Conservation (phyloP, 345 rosid species). For the Linum lewisii region DNA sequence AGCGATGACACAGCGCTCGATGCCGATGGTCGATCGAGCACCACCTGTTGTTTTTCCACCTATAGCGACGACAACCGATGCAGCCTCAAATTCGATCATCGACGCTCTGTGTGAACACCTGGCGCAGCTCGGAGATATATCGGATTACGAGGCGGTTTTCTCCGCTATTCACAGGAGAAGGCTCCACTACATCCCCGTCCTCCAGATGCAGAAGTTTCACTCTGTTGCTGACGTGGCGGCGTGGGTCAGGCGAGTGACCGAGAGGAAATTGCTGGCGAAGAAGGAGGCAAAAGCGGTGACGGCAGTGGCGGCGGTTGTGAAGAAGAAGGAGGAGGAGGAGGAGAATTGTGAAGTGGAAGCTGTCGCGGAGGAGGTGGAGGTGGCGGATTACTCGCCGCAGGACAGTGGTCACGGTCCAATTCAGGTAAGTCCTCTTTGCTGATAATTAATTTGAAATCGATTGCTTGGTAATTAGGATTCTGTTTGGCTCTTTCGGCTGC, state of each 20-base stretch:
- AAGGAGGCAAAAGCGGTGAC: no score
- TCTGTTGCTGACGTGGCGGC: slow-evolving; percentile 60
- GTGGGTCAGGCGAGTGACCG: slow-evolving; percentile 44
- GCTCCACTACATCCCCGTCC: slow-evolving; percentile 92
- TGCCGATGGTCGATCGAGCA: no score
- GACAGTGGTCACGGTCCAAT: no score
- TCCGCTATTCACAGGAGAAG: slow-evolving; percentile 79
- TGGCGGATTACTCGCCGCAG: no score
- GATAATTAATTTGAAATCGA: no score
- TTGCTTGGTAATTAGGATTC: no score
- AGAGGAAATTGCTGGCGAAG: slow-evolving; percentile 24
- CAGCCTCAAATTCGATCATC: slow-evolving; percentile 91
- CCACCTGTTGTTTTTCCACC: no score
- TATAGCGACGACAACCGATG: no score
- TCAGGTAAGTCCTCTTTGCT: no score
- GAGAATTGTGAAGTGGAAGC: background rate
- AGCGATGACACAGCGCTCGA: no score
- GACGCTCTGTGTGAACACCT: slow-evolving; percentile 84
- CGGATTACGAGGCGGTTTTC: slow-evolving; percentile 56
- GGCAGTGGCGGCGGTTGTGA: no score
- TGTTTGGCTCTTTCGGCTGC: no score
- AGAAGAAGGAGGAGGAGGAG: slow-evolving; percentile 14
- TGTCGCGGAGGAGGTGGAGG: background rate
- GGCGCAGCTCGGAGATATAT: slow-evolving; percentile 24
- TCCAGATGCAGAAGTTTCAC: slow-evolving; percentile 91